Evolutionary conservation across 352 stramenopile genomes (phyloP), one percentile per base, ranked within the genome.

Genomic region (Pythium aristosporum): DNA sequence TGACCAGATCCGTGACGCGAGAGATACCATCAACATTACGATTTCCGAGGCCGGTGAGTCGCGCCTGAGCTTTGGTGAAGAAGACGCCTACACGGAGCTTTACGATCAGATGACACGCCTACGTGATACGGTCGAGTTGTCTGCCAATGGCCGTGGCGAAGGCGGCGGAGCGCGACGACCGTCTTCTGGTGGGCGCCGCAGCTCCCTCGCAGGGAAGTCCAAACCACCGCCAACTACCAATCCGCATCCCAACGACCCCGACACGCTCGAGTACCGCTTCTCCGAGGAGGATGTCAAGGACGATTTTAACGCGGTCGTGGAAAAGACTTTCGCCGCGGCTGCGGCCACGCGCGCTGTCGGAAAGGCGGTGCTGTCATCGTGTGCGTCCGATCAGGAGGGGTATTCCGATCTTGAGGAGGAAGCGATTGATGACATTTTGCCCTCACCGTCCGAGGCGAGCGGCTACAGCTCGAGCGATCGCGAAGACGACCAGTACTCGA

Each of bases 291-390:
- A 41, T 8, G 57, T 70, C 30, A 57, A 59, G 1, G 73, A 87
- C 34, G 72, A 89, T 47, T 86, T 87, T 32, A 73, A 80, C 25
- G 82, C 78, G 0, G 80, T 91, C 2, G 70, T 80, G 30, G 73
- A 72, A 5, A 88, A 86, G 57, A 88, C 82, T 2, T 87, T 91
- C 30, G 82, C 79, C n/a, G 81, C 81, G 18, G 81, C 79, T 1
- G 57, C 65, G 13, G 81, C 77, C 3, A 88, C 81, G 18, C 72
- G 72, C 39, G 71, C 88, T 36, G 82, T 80, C 10, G 82, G 80
- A 0, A 68, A 83, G 25, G 78, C 80, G 4, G 85, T 91, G 32
- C 65, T 90, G 10, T 87, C 80, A 2, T 77, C 73, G 2, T 77
- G 62, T 15, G 75, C 71, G 10, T 78, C 75, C 21, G 64, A 81